These are phyloP conservation scores for Dioscorea alata DNA, from an alignment of 106 monocot genomes.

Conservation along the genomic window DNA sequence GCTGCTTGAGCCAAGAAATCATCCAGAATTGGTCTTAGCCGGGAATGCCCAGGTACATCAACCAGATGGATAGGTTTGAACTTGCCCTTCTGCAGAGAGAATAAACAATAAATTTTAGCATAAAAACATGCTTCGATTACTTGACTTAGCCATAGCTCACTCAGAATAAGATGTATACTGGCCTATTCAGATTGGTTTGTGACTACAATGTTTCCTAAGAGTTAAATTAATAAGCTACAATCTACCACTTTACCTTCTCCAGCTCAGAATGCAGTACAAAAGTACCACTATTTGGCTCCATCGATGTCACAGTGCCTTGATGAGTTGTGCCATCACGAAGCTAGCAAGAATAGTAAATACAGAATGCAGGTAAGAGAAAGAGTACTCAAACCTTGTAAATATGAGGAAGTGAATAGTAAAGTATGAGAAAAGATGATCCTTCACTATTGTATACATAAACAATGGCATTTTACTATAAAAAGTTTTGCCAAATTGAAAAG, in stretches of 20 bases:
- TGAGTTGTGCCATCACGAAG: constrained; percentile 94
- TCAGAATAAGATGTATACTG: neutral
- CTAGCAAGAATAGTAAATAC: constrained; percentile 24
- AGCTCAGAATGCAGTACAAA: constrained; percentile 83
- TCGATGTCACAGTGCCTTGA: constrained; percentile 94
- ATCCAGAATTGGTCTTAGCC: constrained; percentile 81
- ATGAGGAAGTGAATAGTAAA: neutral
- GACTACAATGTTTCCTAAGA: neutral
- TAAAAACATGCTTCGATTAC: neutral
- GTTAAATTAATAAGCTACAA: neutral
- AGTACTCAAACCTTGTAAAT: neutral
- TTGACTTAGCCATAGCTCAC: too few species aligned
- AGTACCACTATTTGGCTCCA: constrained; percentile 81
- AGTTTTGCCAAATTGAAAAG: neutral
- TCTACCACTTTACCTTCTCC: constrained; percentile 46
- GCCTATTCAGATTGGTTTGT: neutral
- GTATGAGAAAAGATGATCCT: neutral
- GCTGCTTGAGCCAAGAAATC: constrained; percentile 81
- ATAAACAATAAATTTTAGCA: neutral
- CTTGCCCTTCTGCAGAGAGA: constrained; percentile 46
- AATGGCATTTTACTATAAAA: neutral
- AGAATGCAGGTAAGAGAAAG: constrained; percentile 1
- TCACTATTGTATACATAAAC: neutral
- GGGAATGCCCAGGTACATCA: constrained; percentile 96
- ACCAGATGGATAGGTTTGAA: constrained; percentile 65